Evolutionary conservation across 148 eudicot species (phyloP), one percentile per base, ranked within the genome.

Genomic region (Talinum fruticosum): DNA sequence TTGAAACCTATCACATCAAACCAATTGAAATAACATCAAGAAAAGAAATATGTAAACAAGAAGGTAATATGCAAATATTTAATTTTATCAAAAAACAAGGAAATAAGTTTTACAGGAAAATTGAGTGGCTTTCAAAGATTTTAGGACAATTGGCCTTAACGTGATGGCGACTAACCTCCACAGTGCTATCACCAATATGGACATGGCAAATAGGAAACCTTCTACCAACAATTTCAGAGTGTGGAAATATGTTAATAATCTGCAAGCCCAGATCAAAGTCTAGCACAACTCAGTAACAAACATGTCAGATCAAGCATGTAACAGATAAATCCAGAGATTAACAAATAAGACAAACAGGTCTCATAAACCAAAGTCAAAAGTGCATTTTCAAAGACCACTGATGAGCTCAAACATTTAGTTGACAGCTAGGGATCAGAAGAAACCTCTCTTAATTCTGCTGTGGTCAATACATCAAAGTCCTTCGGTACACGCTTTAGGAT

Each of bases 151-250:
- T 32, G 21, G 34, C 37, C 33, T 23, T 41, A 3, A 29, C 12
- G 47, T 41, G 47, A 13, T 15, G 49, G 38, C 30, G 54, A 83
- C 85, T 75, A 75, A 92, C 97, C 94, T 92, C 94, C 68, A 92
- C 78, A 81, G 85, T 61, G 41, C 71, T 51, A 66, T 84, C 87
- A 34, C 82, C 90, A 41, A 90, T 77, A 76, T 84, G 88, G 66
- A 92, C 97, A 76, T 92, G 97, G 80, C 94, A 92, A 49, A 92
- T 92, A 24, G 97, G 97, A 85, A 92, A 92, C 73, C 94, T 83
- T 81, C 76, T 87, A 59, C 97, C 97, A 80, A 92, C 76, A 38
- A 88, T 88, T 70, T 79, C 79, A 84, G 88, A 78, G 33, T 76
- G 83, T 5, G 85, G 75, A 78, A 92, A 92, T 35, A 86, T 78